Percentiles rank a stretch among this genome's conserved stretches.
These are phyloP conservation scores for Moelleriella libera DNA, from an alignment of 2,329 filamentous ascomycete genomes.

Conservation along the genomic window DNA sequence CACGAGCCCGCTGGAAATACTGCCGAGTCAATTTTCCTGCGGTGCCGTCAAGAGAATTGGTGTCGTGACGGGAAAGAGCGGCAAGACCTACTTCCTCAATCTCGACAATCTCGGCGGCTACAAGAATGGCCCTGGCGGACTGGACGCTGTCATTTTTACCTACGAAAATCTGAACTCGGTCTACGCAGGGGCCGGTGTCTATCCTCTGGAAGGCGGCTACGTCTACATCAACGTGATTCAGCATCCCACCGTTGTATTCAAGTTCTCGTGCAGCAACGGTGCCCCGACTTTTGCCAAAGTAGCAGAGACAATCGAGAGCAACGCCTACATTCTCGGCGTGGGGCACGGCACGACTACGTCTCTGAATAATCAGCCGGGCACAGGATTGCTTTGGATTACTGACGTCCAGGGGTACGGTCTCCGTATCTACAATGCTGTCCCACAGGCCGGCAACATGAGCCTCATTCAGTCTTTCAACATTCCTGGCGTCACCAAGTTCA, in stretches of 20 bases:
- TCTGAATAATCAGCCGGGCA: constrained; percentile 35
- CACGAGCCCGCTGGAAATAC: constrained; percentile 26
- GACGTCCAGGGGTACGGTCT: constrained; percentile 40
- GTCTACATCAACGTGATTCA: constrained; percentile 37
- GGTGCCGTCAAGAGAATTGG: constrained; percentile 30
- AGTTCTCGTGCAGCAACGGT: constrained; percentile 38
- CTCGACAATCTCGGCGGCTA: constrained; percentile 26
- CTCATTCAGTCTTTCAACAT: constrained; percentile 37
- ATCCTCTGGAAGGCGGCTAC: constrained; percentile 33
- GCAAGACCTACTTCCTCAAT: constrained; percentile 30
- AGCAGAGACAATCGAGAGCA: constrained; percentile 30
- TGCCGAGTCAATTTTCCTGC: constrained; percentile 26
- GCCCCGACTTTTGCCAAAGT: constrained; percentile 39
- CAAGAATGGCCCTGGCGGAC: constrained; percentile 18
- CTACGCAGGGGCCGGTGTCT: constrained; percentile 31
- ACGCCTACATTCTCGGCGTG: constrained; percentile 39
- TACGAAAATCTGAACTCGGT: constrained; percentile 29
- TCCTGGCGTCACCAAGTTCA: constrained; percentile 39
- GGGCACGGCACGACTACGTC: constrained; percentile 43
- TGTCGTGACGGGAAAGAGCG: constrained; percentile 35
- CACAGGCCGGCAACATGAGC: constrained; percentile 27
- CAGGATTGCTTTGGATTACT: constrained; percentile 40
- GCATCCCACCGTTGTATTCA: constrained; percentile 40
- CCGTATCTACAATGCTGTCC: constrained; percentile 37
- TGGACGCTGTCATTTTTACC: constrained; percentile 28